These are phyloP conservation scores for Chaetoscypha palmicola DNA, from an alignment of 2,329 filamentous ascomycete genomes.

Conservation along the genomic window DNA sequence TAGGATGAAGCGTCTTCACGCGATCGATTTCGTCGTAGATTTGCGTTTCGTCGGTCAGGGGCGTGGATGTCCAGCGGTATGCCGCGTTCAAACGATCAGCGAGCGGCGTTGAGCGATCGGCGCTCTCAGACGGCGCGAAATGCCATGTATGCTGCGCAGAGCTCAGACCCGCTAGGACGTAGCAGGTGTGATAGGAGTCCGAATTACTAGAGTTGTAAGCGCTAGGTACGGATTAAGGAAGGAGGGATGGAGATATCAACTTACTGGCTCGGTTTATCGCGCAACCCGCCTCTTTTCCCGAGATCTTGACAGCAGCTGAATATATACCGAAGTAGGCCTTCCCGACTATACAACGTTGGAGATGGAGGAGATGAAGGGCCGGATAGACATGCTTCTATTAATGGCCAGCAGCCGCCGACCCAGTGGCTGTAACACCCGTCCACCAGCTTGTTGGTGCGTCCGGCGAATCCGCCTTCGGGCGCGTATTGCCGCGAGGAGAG, in stretches of 20 bases:
- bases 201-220: conserved; percentile 49
- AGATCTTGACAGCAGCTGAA: conserved; percentile 78
- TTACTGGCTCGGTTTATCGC: conserved; percentile 89
- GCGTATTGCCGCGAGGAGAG: conserved; percentile 82
- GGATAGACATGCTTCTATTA: conserved; percentile 73
- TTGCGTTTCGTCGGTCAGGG: conserved; percentile 44
- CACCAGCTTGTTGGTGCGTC: conserved; percentile 94
- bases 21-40: conserved; percentile 66
- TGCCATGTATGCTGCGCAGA: conserved; percentile 66
- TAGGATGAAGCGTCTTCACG: conserved; percentile 69
- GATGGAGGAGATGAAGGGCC: conserved; percentile 36
- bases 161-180: conserved; percentile 80
- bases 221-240: too few species aligned
- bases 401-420: conserved; percentile 90
- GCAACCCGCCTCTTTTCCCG: conserved; percentile 65
- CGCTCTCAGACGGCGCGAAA: conserved; percentile 32
- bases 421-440: conserved; percentile 98
- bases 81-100: conserved; percentile 29
- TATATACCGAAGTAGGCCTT: conserved; percentile 84
- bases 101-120: conserved; percentile 31
- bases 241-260: too few species aligned
- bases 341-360: conserved; percentile 61
- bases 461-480: conserved; percentile 87
- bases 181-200: conserved; percentile 90
- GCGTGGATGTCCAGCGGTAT: conserved; percentile 36